Evolutionary conservation across 768 basidiomycete species (phyloP), one percentile per base, ranked within the genome.

Genomic region (Phanerochaete sordida): DNA sequence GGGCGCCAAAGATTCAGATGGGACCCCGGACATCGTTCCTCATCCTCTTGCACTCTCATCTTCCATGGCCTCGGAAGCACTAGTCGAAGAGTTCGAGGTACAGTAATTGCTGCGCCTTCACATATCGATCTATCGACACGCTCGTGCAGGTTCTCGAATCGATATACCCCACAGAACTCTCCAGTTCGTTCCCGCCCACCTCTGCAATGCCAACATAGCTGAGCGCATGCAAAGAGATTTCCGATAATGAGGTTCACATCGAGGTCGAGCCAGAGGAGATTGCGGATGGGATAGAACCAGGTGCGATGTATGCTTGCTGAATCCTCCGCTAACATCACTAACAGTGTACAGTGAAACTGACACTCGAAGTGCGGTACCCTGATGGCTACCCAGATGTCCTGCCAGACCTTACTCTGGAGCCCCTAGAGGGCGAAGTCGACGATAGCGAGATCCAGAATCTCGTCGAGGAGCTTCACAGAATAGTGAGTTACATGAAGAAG

Each of bases 61-160:
- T 26, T 35, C 66, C 60, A 90, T 91, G 89, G 81, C 83, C 60
- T 77, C 81, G 50, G 86, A 87, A 61, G 78, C 84, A 37, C 78
- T 97, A 56, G 78, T 85, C 57, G 95, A 98, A 76, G 95, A 98
- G 74, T 86, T 95, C 63, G 94, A 98, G 86, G 94, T 95, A 68
- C 31, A 65, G 8, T 19, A 19, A 19, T 9, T 4, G 19, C 19
- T 43, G 19, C 19, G 19, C 19, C 19, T 21, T 33, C 39, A 21
- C 30, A 28, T 39, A 19, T 9, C 24, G n/a, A 33, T 24, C 46
- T 45, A 59, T 59, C 56, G 45, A 63, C 31, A 16, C 52, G 65
- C 56, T 54, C 31, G 30, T 21, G n/a, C 68, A 96, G 90, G 94
- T 97, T 27, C 82, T 98, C 65, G 94, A 96, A 76, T 88, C 93